Evolutionary conservation across 1,284 basidiomycete species (phyloP).

Genomic region (Naganishia liquefaciens): DNA sequence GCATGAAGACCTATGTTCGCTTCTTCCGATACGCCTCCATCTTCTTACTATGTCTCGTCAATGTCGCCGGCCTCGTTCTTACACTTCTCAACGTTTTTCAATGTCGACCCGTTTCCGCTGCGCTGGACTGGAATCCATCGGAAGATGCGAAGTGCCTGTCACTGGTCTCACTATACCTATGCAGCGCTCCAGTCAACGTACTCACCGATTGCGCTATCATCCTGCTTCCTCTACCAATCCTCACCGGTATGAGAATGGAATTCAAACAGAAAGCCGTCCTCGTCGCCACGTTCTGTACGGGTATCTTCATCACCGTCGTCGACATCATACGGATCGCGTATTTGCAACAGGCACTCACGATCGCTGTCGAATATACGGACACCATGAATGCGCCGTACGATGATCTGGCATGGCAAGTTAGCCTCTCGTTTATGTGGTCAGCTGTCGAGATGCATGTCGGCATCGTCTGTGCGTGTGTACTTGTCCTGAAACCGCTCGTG

Average conservation of each 20-base stretch:
- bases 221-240: slow-evolving; percentile 50
- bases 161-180: slow-evolving; percentile 48
- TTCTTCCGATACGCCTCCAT: slow-evolving; percentile 49
- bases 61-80: slow-evolving; percentile 47
- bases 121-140: slow-evolving; percentile 36
- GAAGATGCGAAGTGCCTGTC: slow-evolving; percentile 45
- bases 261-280: slow-evolving; percentile 49
- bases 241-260: slow-evolving; percentile 51
- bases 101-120: slow-evolving; percentile 48
- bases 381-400: slow-evolving; percentile 17
- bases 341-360: slow-evolving; percentile 36
- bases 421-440: slow-evolving; percentile 51
- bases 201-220: slow-evolving; percentile 53
- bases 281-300: slow-evolving; percentile 50
- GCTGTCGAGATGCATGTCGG: slow-evolving; percentile 51
- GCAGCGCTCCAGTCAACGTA: slow-evolving; percentile 51
- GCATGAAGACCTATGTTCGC: slow-evolving; percentile 47
- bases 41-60: slow-evolving; percentile 46
- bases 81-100: slow-evolving; percentile 52
- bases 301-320: slow-evolving; percentile 51
- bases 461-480: slow-evolving; percentile 48
- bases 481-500: slow-evolving; percentile 53
- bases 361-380: slow-evolving; percentile 9
- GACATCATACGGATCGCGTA: slow-evolving; percentile 52
- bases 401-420: slow-evolving; percentile 48